Base-by-base conservation (phyloP, 257 asterid species). In the Oldenlandia corymbosa region DNA sequence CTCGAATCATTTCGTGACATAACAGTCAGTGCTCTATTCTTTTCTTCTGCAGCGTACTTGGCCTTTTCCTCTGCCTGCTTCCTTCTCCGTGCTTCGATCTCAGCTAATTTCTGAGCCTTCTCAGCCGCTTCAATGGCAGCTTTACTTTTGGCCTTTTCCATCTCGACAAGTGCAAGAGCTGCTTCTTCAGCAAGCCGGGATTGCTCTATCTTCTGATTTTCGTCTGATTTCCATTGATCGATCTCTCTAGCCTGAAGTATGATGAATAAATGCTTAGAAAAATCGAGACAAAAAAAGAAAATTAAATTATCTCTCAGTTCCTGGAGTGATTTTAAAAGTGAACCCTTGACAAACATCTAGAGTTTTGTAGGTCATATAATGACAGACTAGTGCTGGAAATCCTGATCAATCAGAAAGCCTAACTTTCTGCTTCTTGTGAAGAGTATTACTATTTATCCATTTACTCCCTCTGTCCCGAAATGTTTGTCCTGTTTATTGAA, bases 71-170 rank as follows among this genome's bases (percentile, higher is more conserved):
- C 91, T 0, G 90, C 91, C n/a, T 76, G 68, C 75, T 43, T 83
- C 70, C 94, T 77, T 69, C 91, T 80, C 60, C 76, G 81, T 1
- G 77, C 85, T 66, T 86, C 97, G 64, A 64, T 81, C 74, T 89
- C 91, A 0, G 89, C 91, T 74, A 89, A 67, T 68, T 75, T 89
- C 45, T 87, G 87, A 2, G 95, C 89, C 73, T 81, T 85, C 75
- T 83, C 88, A 8, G 91, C 91, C 8, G 88, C 97, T 69, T 86
- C 89, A 45, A 78, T 70, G 62, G 91, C 95, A 14, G 89, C 94
- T 71, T 70, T 75, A 78, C 90, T 83, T 79, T 83, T 84, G 10
- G 87, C 91, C 81, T 78, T 87, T 74, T 87, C 95, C 52, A 76
- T 72, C 76, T 83, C 84, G 37, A 71, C 83, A 27, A 84, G 78